Base-by-base conservation (phyloP, 768 basidiomycete species). In the Trametes meyenii region DNA sequence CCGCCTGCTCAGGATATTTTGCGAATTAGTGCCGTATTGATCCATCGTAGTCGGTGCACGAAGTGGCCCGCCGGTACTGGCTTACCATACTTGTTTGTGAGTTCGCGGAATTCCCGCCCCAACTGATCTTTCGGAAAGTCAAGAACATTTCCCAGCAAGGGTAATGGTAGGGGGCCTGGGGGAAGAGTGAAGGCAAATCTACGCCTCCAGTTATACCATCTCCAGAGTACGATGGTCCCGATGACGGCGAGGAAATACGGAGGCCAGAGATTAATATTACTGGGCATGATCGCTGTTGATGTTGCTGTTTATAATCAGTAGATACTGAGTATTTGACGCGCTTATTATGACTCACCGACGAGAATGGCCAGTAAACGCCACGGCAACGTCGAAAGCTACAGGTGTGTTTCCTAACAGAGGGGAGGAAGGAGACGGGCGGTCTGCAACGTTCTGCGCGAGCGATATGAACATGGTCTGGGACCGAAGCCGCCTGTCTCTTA, bases 1-100 rank as follows among this genome's bases (percentile, higher is more conserved):
- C 81, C 82, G 55, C 90, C 89, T 87, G 66, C 17, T 5, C 11
- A 3, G 16, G n/a, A 21, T 50, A 26, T 33, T 33, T 3, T 33
- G 29, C 8, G 8, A 33, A 8, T 3, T 8, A 33, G 29, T 33
- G 8, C 29, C 3, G 8, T 33, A 33, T 8, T n/a, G n/a, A n/a
- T n/a, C n/a, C n/a, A n/a, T n/a, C n/a, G n/a, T n/a, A n/a, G n/a
- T n/a, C n/a, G n/a, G n/a, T n/a, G n/a, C n/a, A n/a, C n/a, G n/a
- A n/a, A n/a, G n/a, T n/a, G n/a, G n/a, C n/a, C n/a, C n/a, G n/a
- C n/a, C n/a, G n/a, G 19, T 38, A 5, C 10, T 16, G 26, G 26
- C 55, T 16, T 35, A 67, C 70, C 70, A 24, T 69, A 67, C 23
- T 19, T 51, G 21, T 50, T 33, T 13, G 45, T 50, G 50, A 68